Base-by-base conservation (phyloP, 805 yeast species). In the Candida maesae region DNA sequence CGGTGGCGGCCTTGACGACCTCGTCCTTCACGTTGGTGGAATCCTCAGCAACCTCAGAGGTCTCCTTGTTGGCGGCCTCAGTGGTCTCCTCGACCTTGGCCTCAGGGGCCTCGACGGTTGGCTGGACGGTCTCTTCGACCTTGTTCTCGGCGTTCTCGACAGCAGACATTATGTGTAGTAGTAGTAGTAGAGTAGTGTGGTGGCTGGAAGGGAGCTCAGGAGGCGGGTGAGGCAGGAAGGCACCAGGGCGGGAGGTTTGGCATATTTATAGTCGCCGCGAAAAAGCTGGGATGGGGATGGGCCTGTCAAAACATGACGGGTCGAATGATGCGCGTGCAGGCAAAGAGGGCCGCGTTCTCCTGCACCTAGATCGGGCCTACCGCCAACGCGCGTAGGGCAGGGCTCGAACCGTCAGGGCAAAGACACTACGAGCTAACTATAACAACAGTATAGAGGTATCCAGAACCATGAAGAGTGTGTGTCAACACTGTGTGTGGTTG, bases 141-240 rank as follows among this genome's bases (percentile, higher is more conserved):
- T 47, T 47, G 46, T 39, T 47, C 42, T 47, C 48, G 39, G 30
- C 32, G 44, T 40, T 48, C 47, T 47, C 56, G 29, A 43, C 52
- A 34, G 55, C 46, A 37, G 52, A 45, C 49, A 45, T 45, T 44
- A 42, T 44, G 33, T 27, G 17, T 33, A n/a, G n/a, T n/a, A n/a
- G n/a, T n/a, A n/a, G n/a, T n/a, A n/a, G n/a, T n/a, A n/a, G n/a
- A n/a, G 33, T 32, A 15, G 27, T 30, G 27, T 32, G 7, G 27
- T 32, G 31, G n/a, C 7, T 32, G 18, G 12, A 32, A 26, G 30
- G 13, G 32, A 25, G 12, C n/a, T n/a, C n/a, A n/a, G 28, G 35
- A 16, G 34, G 17, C 19, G 37, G 23, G 19, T 8, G 28, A 9
- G 21, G 18, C 20, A 20, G 32, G 24, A 25, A 33, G 32, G 13